Evolutionary conservation across 1,284 basidiomycete genomes (phyloP), one percentile per base, ranked within the genome.

Genomic region (Ceratobasidium sp.): DNA sequence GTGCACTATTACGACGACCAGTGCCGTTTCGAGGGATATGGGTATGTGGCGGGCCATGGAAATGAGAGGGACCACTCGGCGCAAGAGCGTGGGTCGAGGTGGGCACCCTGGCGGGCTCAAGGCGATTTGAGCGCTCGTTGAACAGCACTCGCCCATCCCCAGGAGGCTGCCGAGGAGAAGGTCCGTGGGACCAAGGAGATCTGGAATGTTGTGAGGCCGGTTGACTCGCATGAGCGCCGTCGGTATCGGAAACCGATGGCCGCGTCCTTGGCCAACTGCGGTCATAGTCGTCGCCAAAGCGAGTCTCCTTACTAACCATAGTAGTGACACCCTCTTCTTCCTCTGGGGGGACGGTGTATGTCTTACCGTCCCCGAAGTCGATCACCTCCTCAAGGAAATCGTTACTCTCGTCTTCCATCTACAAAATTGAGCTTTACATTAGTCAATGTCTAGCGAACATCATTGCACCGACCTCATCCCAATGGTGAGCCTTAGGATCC

Each of bases 341-440:
- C 46, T 87, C 82, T 8, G 90, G 84, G 79, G 92, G 89, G 78
- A 96, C 88, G 81, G 92, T 94, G 86, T 96, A 96, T 83, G 95
- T 93, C 64, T 92, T 90, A 6, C 96, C 96, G 83, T 98, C 96
- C 5, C 91, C 96, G 83, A 98, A 98, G 83, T 98, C 96, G 81
- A 98, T 94, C 54, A 96, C 93, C 55, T 93, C 94, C 81, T 91
- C 93, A 50, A 97, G 85, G 81, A 96, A 96, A 81, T 95, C 94
- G 82, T 96, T 94, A 78, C 96, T 94, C 80, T 97, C 96, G 84
- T 96, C 95, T 85, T 94, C 92, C 89, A 94, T 92, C 91, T 94
- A 81, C 41, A 70, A 38, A 54, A 60, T 20, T 16, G 27, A 33
- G 30, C 23, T 23, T n/a, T 18, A 50, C n/a, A 73, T 54, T 55